A percentile compares a stretch with the other conserved stretches of the same genome.
These are phyloP conservation scores for Chlorociboria aeruginascens DNA, from an alignment of 495 filamentous ascomycete genomes.

Conservation along the genomic window DNA sequence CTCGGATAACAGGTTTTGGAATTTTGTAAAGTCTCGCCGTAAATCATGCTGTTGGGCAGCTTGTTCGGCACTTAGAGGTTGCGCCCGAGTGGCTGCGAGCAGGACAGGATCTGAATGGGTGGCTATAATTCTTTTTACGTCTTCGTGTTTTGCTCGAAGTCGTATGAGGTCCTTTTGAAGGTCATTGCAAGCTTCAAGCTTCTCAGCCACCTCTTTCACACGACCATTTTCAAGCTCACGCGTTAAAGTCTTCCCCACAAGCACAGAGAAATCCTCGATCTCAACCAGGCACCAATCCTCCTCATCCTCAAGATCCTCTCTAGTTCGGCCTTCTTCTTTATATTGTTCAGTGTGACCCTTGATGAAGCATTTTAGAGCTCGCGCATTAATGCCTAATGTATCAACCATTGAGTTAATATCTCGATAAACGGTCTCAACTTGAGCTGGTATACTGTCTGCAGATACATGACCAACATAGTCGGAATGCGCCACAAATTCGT, in stretches of 20 bases:
- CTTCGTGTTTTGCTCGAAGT: constrained; percentile 56
- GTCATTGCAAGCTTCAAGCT: constrained; percentile 46
- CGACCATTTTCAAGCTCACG: constrained; percentile 50
- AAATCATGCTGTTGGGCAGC: constrained; percentile 71
- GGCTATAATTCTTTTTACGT: constrained; percentile 58
- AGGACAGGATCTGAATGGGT: constrained; percentile 50
- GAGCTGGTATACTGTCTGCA: constrained; percentile 52
- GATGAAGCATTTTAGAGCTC: constrained; percentile 60
- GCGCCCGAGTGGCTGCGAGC: constrained; percentile 41
- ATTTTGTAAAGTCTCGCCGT: constrained; percentile 50
- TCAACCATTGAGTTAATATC: constrained; percentile 97
- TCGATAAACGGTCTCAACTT: constrained; percentile 77
- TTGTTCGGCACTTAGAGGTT: constrained; percentile 75
- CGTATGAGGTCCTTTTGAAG: constrained; percentile 53
- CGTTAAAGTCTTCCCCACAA: constrained; percentile 43
- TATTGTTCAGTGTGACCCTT: constrained; percentile 44
- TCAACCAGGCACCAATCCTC: constrained; percentile 64
- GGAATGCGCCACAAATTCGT: constrained; percentile 55
- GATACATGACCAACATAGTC: constrained; percentile 52
- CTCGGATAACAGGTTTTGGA: constrained; percentile 63
- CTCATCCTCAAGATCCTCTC: constrained; percentile 47
- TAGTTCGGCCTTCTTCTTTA: constrained; percentile 34
- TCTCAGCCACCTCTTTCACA: constrained; percentile 49
- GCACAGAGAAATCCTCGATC: constrained; percentile 44
- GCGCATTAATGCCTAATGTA: constrained; percentile 76